phyloP scores from a whole-genome alignment of 2,329 filamentous ascomycete species.

The Tricladium varicosporioides region DNA sequence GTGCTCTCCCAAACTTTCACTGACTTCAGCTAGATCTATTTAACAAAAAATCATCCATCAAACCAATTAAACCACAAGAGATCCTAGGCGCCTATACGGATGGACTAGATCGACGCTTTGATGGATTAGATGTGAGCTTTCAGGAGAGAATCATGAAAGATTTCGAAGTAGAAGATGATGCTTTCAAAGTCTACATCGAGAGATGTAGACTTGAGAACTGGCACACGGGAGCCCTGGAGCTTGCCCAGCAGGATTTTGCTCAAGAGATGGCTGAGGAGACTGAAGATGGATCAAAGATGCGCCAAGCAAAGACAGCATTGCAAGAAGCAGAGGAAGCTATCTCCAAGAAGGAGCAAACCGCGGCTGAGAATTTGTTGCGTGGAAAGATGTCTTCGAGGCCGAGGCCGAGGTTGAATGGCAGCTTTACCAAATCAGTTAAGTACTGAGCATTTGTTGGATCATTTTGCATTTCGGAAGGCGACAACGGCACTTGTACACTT shows the following conservation, averaged over 20 bases:
- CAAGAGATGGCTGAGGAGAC: conserved; percentile 32
- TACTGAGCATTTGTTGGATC: conserved; percentile 4
- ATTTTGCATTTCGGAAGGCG: neutral
- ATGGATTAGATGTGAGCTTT: conserved; percentile 59
- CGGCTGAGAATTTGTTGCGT: conserved; percentile 25
- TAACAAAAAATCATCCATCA: conserved; percentile 41
- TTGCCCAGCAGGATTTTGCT: conserved; percentile 38
- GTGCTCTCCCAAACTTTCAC: conserved; percentile 14
- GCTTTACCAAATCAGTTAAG: conserved; percentile 19
- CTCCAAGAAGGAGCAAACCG: conserved; percentile 28
- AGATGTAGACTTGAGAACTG: conserved; percentile 70
- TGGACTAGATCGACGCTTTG: conserved; percentile 59
- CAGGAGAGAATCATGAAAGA: conserved; percentile 67
- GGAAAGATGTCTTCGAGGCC: conserved; percentile 23
- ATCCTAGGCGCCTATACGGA: conserved; percentile 60
- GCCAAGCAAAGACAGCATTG: conserved; percentile 21
- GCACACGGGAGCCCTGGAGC: conserved; percentile 45
- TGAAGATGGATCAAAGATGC: conserved; percentile 23
- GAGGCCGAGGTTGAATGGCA: conserved; percentile 18
- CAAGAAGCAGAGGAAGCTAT: conserved; percentile 29
- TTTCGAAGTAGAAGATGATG: conserved; percentile 69
- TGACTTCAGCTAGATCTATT: conserved; percentile 39
- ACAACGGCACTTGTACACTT: neutral
- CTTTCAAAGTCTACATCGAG: conserved; percentile 62
- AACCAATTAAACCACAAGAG: conserved; percentile 50